phyloP scores from a whole-genome alignment of 176 grass and related monocot genomes.

The Chloris gayana region DNA sequence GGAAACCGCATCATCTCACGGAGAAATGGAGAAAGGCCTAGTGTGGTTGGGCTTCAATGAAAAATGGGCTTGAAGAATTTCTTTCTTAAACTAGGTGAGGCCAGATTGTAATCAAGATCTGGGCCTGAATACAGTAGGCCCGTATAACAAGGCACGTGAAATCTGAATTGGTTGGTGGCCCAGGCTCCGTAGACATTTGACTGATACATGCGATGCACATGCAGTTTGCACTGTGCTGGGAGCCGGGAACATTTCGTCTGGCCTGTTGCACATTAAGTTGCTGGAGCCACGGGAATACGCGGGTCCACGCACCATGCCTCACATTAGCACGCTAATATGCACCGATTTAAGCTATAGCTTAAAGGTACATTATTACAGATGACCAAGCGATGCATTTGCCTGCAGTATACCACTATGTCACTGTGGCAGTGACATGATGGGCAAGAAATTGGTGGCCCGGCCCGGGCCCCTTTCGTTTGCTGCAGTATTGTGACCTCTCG shows the following conservation, averaged over 20 bases:
- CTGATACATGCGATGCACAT: neutral
- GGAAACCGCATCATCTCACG: too few species aligned
- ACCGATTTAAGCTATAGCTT: too few species aligned
- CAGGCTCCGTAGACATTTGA: neutral
- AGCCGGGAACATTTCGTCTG: neutral
- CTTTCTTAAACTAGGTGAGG: neutral
- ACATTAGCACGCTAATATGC: neutral
- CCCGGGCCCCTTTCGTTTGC: neutral
- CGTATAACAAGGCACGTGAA: neutral
- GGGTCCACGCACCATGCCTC: neutral
- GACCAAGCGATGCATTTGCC: neutral
- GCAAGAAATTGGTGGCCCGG: constrained; percentile 2
- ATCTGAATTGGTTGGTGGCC: neutral
- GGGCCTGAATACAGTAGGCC: neutral
- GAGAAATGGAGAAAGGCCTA: too few species aligned
- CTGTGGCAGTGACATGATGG: constrained; percentile 10
- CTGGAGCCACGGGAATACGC: neutral
- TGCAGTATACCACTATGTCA: neutral
- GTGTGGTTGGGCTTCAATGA: neutral
- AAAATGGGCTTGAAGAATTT: neutral
- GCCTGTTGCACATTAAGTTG: neutral
- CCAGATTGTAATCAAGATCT: neutral
- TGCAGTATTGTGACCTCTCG: neutral
- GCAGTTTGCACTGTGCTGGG: neutral
- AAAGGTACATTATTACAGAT: too few species aligned